phyloP scores from a whole-genome alignment of 1,284 basidiomycete species.

The Microbotryomycetes sp. region DNA sequence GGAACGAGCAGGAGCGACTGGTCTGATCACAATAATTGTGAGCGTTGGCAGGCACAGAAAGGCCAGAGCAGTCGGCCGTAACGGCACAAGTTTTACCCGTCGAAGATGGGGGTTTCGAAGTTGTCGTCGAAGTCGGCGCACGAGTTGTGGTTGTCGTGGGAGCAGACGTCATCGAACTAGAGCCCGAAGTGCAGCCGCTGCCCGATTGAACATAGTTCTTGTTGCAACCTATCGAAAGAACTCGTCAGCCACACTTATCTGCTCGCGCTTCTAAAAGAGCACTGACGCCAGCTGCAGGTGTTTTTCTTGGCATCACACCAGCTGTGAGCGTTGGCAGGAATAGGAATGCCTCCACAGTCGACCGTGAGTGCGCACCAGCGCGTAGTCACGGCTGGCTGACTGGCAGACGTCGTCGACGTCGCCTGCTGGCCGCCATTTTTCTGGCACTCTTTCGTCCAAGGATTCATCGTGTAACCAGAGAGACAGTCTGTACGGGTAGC shows the following conservation, averaged over 20 bases:
- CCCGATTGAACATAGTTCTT: neutral
- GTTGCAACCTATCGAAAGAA: neutral
- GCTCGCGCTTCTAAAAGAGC: neutral
- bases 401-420: neutral
- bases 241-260: neutral
- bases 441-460: neutral
- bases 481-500: neutral
- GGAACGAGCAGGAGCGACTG: neutral
- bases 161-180: constrained; percentile 3
- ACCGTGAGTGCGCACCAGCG: neutral
- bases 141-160: constrained; percentile 4
- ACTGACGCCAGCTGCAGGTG: neutral
- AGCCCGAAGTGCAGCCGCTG: neutral
- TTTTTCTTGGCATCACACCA: neutral
- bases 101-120: constrained; percentile 5
- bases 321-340: neutral
- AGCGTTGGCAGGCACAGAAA: neutral
- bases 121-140: constrained; percentile 4
- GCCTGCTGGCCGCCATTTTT: neutral
- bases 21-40: neutral
- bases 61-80: neutral
- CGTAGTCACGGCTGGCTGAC: neutral
- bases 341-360: neutral
- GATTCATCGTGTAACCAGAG: neutral
- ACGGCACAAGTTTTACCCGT: constrained; percentile 5